phyloP scores from a whole-genome alignment of 495 filamentous ascomycete species.

The Aspergillus steynii region DNA sequence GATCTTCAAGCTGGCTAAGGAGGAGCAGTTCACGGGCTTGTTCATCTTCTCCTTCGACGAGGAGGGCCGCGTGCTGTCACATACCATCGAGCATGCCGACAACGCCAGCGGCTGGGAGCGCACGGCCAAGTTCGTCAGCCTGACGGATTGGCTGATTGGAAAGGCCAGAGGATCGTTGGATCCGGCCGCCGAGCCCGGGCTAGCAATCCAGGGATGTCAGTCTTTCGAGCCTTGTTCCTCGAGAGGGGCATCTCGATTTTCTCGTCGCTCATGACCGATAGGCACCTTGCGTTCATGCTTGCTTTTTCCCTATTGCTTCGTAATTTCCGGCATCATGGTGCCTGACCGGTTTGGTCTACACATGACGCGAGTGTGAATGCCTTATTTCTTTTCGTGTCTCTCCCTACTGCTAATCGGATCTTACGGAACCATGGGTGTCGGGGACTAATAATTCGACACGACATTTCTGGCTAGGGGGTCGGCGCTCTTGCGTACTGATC shows the following conservation, averaged over 20 bases:
- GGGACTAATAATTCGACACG: neutral
- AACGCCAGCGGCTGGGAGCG: slow-evolving; percentile 71
- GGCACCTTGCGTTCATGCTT: neutral
- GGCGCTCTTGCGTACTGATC: neutral
- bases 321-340: neutral
- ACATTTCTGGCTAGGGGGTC: neutral
- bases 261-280: neutral
- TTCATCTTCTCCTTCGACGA: slow-evolving; percentile 97
- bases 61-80: slow-evolving; percentile 76
- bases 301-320: neutral
- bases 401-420: neutral
- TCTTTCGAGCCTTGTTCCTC: neutral
- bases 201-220: slow-evolving; percentile 32
- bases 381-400: neutral
- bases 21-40: slow-evolving; percentile 60
- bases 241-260: neutral
- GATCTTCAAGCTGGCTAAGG: slow-evolving; percentile 70
- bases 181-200: slow-evolving; percentile 36
- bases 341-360: neutral
- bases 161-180: slow-evolving; percentile 51
- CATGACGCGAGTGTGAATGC: neutral
- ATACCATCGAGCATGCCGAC: slow-evolving; percentile 93
- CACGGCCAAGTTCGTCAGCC: slow-evolving; percentile 71
- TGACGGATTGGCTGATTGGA: slow-evolving; percentile 89
- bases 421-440: neutral